Conservation (phyloP, 352 stramenopile genomes). For the Thalassiosira hispida region DNA sequence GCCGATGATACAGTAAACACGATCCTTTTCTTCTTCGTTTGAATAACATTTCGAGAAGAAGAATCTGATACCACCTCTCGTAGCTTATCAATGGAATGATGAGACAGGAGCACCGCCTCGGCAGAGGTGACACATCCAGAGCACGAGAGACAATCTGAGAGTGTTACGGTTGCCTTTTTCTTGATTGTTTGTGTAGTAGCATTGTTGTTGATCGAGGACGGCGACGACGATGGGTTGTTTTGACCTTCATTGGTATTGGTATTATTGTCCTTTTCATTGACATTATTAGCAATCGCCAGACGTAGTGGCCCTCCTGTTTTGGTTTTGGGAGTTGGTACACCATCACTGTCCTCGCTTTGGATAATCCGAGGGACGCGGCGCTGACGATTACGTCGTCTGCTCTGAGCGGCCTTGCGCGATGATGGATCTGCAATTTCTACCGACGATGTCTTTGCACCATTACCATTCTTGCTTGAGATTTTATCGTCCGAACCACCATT, state of each 20-base stretch:
- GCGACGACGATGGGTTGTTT: too few species aligned
- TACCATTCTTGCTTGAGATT: conserved; percentile 1
- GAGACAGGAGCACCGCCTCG: conserved; percentile 97
- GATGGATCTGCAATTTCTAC: not conserved
- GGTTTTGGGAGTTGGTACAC: conserved; percentile 10
- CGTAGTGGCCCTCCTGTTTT: conserved; percentile 25
- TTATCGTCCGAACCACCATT: conserved; percentile 4
- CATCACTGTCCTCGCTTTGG: conserved; percentile 28
- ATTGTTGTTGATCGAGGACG: conserved; percentile 26
- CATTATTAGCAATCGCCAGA: conserved; percentile 22
- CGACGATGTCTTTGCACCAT: not conserved
- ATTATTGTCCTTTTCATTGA: conserved; percentile 10
- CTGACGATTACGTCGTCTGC: conserved; percentile 22
- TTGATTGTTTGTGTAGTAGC: conserved; percentile 36
- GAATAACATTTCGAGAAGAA: not conserved
- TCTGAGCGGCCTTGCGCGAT: not conserved
- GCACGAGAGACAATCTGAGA: conserved; percentile 97
- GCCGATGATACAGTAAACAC: conserved; percentile 76
- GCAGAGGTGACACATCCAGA: conserved; percentile 97
- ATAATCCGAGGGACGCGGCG: conserved; percentile 35
- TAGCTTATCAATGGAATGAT: conserved; percentile 91
- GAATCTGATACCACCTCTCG: conserved; percentile 28
- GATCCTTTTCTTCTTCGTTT: conserved; percentile 25
- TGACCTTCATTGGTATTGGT: conserved; percentile 17
- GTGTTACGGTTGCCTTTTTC: conserved; percentile 85